These are phyloP conservation scores for Carallia pectinifolia DNA, from an alignment of 345 rosid genomes.

Conservation along the genomic window DNA sequence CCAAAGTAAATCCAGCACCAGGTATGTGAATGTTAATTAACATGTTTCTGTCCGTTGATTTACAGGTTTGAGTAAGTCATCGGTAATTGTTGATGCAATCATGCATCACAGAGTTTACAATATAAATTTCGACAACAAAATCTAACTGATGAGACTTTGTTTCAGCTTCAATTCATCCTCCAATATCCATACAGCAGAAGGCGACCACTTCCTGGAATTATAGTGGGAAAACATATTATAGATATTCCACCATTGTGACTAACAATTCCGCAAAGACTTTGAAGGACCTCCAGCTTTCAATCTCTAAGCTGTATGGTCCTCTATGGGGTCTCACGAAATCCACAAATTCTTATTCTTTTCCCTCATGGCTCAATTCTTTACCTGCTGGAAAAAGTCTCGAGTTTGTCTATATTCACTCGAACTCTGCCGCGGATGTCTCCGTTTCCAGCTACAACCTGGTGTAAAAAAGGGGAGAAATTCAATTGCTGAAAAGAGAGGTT, in stretches of 20 bases:
- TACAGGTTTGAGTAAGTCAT: not conserved
- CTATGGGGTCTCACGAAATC: conserved; percentile 76
- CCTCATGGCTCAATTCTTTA: conserved; percentile 68
- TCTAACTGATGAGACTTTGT: conserved; percentile 11
- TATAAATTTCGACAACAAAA: not conserved
- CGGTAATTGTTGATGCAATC: too few relatives aligned
- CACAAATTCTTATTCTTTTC: conserved; percentile 60
- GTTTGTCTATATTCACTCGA: conserved; percentile 85
- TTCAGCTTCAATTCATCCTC: conserved; percentile 55
- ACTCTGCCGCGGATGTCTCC: conserved; percentile 60
- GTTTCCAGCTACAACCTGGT: conserved; percentile 75
- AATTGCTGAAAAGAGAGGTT: conserved; percentile 8
- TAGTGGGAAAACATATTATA: conserved; percentile 69
- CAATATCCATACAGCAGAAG: conserved; percentile 68
- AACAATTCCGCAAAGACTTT: conserved; percentile 71
- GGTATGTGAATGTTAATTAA: conserved; percentile 33
- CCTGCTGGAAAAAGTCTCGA: conserved; percentile 73
- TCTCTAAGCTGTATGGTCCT: conserved; percentile 86
- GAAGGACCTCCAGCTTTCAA: conserved; percentile 61
- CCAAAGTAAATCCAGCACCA: conserved; percentile 55
- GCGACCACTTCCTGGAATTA: conserved; percentile 71
- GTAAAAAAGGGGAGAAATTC: conserved; percentile 33
- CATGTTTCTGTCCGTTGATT: not conserved
- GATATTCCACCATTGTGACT: conserved; percentile 71
- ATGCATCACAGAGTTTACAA: too few relatives aligned